A percentile compares a stretch with the other conserved stretches of the same genome.
Conservation (phyloP, 1,284 basidiomycete species). For the Trichosporon ovoides region DNA sequence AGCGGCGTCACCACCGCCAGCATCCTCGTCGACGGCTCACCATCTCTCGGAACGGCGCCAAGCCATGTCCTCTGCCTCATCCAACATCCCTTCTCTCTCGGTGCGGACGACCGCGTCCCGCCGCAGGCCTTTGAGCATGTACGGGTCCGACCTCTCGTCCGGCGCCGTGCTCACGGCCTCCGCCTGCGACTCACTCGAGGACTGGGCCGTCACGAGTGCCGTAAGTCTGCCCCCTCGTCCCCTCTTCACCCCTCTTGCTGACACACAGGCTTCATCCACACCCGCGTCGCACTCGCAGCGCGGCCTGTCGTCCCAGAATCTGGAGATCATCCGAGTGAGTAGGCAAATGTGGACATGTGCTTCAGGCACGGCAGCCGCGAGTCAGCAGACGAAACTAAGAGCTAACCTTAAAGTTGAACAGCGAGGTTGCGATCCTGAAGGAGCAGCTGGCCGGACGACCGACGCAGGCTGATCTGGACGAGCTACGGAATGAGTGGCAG, state of each 20-base stretch:
- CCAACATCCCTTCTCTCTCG: no score
- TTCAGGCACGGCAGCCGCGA: background rate
- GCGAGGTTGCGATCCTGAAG: slow-evolving; percentile 8
- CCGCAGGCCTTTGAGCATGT: background rate
- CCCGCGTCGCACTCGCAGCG: background rate
- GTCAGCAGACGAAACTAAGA: no score
- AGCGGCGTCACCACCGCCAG: no score
- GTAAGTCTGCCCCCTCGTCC: background rate
- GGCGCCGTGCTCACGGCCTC: background rate
- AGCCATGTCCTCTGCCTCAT: background rate
- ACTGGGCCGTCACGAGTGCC: background rate
- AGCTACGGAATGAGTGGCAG: slow-evolving; percentile 23
- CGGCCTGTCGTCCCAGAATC: background rate
- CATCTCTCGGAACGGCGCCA: background rate
- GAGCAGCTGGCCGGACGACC: slow-evolving; percentile 12
- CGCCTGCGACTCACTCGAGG: background rate
- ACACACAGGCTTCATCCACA: background rate
- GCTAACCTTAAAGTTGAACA: slow-evolving; percentile 4
- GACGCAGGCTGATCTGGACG: slow-evolving; percentile 18
- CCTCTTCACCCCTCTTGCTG: background rate
- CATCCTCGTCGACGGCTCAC: no score
- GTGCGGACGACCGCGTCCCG: background rate
- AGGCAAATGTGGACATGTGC: no score
- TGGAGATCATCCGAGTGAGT: slow-evolving; percentile 2
- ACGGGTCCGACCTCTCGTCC: background rate